Percentiles rank a stretch among this genome's conserved stretches.
Evolutionary conservation across 768 basidiomycete species (phyloP).

Genomic region (Calocybe indica): DNA sequence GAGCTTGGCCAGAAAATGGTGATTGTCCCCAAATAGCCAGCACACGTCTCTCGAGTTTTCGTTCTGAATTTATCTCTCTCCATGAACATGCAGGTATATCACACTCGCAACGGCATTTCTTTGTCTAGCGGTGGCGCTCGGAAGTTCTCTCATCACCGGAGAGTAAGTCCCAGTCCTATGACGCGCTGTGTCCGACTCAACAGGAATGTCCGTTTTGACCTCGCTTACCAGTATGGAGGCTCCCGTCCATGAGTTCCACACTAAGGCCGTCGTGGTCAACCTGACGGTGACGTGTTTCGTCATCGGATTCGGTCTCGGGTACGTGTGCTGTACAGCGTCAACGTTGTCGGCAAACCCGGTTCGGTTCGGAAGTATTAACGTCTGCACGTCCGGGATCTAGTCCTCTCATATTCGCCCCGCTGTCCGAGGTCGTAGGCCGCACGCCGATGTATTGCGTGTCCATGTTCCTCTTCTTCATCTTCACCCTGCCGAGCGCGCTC

Average conservation of each 20-base stretch:
- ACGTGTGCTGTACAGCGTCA: conserved; percentile 3
- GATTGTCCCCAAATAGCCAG: conserved; percentile 3
- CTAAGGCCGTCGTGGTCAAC: conserved; percentile 30
- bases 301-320: conserved; percentile 36
- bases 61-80: neutral
- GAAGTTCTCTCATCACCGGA: conserved; percentile 35
- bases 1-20: conserved; percentile 29
- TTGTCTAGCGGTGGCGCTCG: conserved; percentile 30
- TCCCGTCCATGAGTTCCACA: conserved; percentile 24
- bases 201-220: neutral
- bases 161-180: conserved; percentile 21
- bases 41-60: neutral
- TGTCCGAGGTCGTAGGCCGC: conserved; percentile 33
- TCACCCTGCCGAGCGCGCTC: conserved; percentile 40
- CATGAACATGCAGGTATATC: conserved; percentile 23
- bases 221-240: conserved; percentile 21
- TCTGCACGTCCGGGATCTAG: conserved; percentile 14
- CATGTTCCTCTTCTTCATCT: conserved; percentile 37
- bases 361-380: conserved; percentile 3
- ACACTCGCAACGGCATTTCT: conserved; percentile 28
- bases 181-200: too few species aligned
- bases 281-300: conserved; percentile 38
- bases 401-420: conserved; percentile 34
- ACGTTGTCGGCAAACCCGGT: too few species aligned
- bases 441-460: conserved; percentile 29